These are phyloP conservation scores for Botrytis squamosa DNA, from an alignment of 2,329 filamentous ascomycete genomes.

Conservation along the genomic window DNA sequence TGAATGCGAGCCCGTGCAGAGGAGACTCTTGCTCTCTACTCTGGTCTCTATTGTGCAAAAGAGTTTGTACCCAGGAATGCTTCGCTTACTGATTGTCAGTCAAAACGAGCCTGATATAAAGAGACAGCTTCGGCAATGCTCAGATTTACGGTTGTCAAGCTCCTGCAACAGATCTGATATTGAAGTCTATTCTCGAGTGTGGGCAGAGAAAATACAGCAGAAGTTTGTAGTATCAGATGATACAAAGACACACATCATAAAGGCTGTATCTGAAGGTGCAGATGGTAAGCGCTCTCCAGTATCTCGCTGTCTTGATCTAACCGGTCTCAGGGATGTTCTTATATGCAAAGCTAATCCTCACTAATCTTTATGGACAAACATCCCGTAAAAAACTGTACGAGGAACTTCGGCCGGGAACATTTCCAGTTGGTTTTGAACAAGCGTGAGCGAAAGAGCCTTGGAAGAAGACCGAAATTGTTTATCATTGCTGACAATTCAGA, in stretches of 20 bases:
- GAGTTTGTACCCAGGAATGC: conserved; percentile 24
- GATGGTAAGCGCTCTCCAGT: conserved; percentile 18
- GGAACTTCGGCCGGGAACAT: conserved; percentile 23
- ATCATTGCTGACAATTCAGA: not conserved
- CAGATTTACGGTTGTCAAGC: conserved; percentile 31
- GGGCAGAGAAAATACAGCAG: conserved; percentile 29
- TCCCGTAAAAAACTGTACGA: conserved; percentile 10
- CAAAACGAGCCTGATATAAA: conserved; percentile 40
- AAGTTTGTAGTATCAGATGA: conserved; percentile 30
- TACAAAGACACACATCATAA: conserved; percentile 26
- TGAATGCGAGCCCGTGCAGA: conserved; percentile 41
- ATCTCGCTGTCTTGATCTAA: conserved; percentile 15
- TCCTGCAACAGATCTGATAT: conserved; percentile 40
- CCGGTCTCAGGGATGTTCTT: conserved; percentile 36
- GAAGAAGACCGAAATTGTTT: not conserved
- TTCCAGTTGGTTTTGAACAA: conserved; percentile 25
- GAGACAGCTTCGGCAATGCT: conserved; percentile 34
- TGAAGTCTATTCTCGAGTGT: conserved; percentile 32
- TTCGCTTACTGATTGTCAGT: conserved; percentile 41
- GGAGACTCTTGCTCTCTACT: conserved; percentile 38
- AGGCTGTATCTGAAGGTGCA: conserved; percentile 28
- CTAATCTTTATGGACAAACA: conserved; percentile 30
- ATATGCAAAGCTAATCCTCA: conserved; percentile 37
- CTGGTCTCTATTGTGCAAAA: conserved; percentile 30
- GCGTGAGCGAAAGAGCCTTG: conserved; percentile 23